Conservation (phyloP, 164 flowering plant genomes). For the Umbilicus rupestris region DNA sequence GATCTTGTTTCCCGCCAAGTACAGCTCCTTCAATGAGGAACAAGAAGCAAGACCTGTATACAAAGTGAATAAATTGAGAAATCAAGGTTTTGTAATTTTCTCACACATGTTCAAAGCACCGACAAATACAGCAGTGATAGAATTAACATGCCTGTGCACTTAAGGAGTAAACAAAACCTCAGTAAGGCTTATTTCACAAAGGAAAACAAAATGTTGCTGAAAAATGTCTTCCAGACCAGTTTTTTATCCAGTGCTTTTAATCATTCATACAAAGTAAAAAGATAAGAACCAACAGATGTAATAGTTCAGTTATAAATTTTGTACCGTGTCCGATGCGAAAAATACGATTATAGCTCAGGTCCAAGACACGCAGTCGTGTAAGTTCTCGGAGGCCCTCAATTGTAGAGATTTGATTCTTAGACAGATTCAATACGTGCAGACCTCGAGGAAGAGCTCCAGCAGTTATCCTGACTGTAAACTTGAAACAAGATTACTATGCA, state of each 20-base stretch:
- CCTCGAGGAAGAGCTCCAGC: constrained; percentile 97
- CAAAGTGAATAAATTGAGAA: neutral
- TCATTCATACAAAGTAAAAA: no score
- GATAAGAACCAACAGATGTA: no score
- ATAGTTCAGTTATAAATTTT: neutral
- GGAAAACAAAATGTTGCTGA: no score
- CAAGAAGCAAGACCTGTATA: constrained; percentile 73
- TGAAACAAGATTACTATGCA: constrained; percentile 9
- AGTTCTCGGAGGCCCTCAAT: constrained; percentile 94
- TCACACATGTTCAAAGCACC: neutral
- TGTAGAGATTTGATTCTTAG: constrained; percentile 68
- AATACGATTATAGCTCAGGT: constrained; percentile 85
- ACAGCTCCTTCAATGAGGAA: constrained; percentile 80
- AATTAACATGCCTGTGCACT: neutral
- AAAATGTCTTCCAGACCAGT: no score
- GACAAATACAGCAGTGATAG: neutral
- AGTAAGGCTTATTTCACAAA: neutral
- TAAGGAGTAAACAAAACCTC: no score
- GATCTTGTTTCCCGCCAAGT: constrained; percentile 87
- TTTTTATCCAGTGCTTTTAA: no score
- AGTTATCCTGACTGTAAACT: constrained; percentile 61
- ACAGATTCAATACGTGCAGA: constrained; percentile 71
- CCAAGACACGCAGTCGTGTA: constrained; percentile 74
- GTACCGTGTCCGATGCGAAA: constrained; percentile 85
- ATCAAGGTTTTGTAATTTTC: neutral